These are phyloP conservation scores for Fonsecaea erecta DNA, from an alignment of 2,329 filamentous ascomycete species.

Conservation along the genomic window DNA sequence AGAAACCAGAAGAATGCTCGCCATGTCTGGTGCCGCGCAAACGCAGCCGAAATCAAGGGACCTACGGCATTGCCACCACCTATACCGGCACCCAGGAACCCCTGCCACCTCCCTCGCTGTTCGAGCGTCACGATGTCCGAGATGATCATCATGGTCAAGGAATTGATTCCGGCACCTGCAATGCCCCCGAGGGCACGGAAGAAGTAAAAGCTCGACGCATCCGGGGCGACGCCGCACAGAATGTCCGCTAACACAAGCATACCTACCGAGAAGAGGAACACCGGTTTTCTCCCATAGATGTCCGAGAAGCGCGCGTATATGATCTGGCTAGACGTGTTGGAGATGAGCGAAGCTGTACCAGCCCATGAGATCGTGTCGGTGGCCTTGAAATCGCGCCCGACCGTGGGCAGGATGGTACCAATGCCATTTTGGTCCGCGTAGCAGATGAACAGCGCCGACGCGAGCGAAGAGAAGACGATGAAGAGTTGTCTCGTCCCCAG, in stretches of 20 bases:
- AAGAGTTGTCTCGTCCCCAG: constrained; percentile 12
- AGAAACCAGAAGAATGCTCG: constrained; percentile 57
- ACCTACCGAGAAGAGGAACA: constrained; percentile 59
- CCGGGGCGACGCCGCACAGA: constrained; percentile 62
- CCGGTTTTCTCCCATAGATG: constrained; percentile 64
- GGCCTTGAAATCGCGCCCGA: constrained; percentile 54
- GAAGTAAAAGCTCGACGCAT: constrained; percentile 63
- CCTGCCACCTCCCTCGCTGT: constrained; percentile 59
- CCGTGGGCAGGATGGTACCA: constrained; percentile 58
- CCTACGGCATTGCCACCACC: constrained; percentile 54
- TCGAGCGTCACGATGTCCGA: constrained; percentile 64
- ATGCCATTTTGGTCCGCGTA: constrained; percentile 65
- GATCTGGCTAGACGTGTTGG: constrained; percentile 63
- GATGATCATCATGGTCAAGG: constrained; percentile 65
- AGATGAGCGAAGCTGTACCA: constrained; percentile 20
- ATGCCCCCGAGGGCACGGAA: constrained; percentile 66
- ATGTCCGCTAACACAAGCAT: constrained; percentile 63
- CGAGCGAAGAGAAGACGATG: constrained; percentile 57
- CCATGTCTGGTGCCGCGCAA: constrained; percentile 52
- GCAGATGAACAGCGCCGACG: constrained; percentile 59
- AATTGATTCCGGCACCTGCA: constrained; percentile 64
- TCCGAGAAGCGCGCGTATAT: constrained; percentile 67
- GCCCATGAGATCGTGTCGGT: constrained; percentile 28
- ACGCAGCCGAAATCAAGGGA: constrained; percentile 54
- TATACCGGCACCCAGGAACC: constrained; percentile 44